Evolutionary conservation across 208 protist genomes (phyloP).

Genomic region (Trypanosoma cruzi): DNA sequence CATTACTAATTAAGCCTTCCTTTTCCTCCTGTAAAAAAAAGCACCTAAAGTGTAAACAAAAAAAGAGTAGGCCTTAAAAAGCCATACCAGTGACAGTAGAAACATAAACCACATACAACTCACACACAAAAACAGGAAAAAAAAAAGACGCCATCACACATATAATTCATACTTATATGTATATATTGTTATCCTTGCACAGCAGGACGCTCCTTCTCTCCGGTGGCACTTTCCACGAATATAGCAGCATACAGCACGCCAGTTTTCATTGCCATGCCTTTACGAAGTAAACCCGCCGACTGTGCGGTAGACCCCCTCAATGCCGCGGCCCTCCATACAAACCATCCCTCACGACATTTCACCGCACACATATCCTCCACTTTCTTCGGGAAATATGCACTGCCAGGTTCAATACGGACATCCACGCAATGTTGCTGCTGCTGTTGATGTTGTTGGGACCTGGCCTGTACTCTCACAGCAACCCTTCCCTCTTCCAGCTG

Average conservation of each 20-base stretch:
- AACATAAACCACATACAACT: no score
- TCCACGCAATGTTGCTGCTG: not conserved
- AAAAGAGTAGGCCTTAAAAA: no score
- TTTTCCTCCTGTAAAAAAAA: not conserved
- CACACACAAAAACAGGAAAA: no score
- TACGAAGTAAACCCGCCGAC: constrained; percentile 67
- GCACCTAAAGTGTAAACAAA: no score
- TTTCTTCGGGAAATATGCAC: constrained; percentile 74
- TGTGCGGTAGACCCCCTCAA: constrained; percentile 61
- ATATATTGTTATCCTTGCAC: not conserved
- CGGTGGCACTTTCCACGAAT: constrained; percentile 42
- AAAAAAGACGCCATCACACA: constrained; percentile 8
- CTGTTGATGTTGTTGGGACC: constrained; percentile 16
- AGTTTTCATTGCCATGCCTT: constrained; percentile 85
- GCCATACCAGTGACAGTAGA: no score
- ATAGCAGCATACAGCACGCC: constrained; percentile 72
- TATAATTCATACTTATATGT: not conserved
- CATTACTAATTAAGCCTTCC: constrained; percentile 40
- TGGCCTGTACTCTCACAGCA: constrained; percentile 14
- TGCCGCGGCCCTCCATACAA: constrained; percentile 70
- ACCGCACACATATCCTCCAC: constrained; percentile 67
- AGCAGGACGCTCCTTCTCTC: not conserved
- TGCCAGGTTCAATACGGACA: constrained; percentile 56
- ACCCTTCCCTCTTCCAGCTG: constrained; percentile 32
- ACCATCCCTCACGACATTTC: constrained; percentile 78